Conservation (phyloP, 768 basidiomycete genomes). For the Phaeolepiota aurea region DNA sequence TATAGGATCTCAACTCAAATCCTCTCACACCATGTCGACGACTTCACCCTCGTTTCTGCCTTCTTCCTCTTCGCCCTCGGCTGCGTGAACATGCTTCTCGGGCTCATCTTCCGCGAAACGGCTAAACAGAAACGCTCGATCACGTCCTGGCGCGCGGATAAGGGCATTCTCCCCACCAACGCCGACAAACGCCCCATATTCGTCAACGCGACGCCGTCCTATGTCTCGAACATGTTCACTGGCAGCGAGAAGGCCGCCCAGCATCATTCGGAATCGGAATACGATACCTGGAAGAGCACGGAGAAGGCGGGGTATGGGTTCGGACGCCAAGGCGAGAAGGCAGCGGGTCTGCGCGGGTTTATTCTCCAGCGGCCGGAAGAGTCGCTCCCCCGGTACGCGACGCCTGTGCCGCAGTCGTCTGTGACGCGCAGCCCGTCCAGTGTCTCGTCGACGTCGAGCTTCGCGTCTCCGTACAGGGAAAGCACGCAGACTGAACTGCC, state of each 20-base stretch:
- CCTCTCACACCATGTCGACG: slow-evolving; percentile 71
- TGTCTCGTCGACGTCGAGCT: slow-evolving; percentile 24
- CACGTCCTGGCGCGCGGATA: slow-evolving; percentile 56
- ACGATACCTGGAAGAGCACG: slow-evolving; percentile 20
- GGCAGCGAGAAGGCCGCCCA: slow-evolving; percentile 14
- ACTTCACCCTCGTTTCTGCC: slow-evolving; percentile 79
- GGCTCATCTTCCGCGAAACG: slow-evolving; percentile 67
- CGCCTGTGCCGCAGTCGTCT: slow-evolving; percentile 19
- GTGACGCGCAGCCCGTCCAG: slow-evolving; percentile 20
- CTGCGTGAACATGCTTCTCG: slow-evolving; percentile 75
- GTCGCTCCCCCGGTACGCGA: slow-evolving; percentile 43
- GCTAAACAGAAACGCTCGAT: slow-evolving; percentile 63
- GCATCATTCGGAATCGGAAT: slow-evolving; percentile 17
- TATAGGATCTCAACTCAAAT: slow-evolving; percentile 57
- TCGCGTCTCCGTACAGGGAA: slow-evolving; percentile 23
- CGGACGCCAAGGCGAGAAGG: slow-evolving; percentile 75
- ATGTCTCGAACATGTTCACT: slow-evolving; percentile 22
- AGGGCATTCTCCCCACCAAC: slow-evolving; percentile 46
- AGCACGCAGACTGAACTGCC: slow-evolving; percentile 12
- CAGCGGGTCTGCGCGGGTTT: slow-evolving; percentile 62
- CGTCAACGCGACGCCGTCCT: slow-evolving; percentile 21
- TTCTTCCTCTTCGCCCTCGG: slow-evolving; percentile 82
- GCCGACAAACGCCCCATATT: slow-evolving; percentile 26
- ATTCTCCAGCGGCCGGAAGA: slow-evolving; percentile 51
- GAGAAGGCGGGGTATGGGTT: slow-evolving; percentile 58